phyloP scores from a whole-genome alignment of 176 grass and related monocot genomes.

The Raddia distichophylla region DNA sequence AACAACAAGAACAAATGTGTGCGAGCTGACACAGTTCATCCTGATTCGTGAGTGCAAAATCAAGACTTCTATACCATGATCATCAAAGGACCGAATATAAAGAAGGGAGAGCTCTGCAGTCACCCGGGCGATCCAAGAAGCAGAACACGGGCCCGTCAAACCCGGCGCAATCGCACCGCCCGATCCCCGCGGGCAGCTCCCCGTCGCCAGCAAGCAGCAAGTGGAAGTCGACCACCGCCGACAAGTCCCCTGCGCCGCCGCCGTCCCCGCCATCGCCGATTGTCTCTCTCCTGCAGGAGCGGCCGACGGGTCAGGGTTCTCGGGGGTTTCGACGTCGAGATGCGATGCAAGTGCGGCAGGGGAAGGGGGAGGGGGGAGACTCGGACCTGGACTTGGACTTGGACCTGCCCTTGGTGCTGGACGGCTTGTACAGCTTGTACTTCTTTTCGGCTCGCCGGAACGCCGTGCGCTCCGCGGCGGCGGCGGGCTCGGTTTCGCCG shows the following conservation, averaged over 20 bases:
- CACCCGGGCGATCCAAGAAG: slow-evolving; percentile 64
- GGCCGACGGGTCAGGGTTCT: background rate
- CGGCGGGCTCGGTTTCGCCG: slow-evolving; percentile 36
- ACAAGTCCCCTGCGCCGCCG: slow-evolving; percentile 25
- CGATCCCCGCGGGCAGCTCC: slow-evolving; percentile 43
- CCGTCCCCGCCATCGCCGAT: background rate
- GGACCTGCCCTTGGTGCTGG: slow-evolving; percentile 54
- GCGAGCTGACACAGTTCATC: background rate
- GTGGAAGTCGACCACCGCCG: slow-evolving; percentile 62
- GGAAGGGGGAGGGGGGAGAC: background rate
- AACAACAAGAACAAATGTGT: background rate
- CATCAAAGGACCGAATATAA: background rate
- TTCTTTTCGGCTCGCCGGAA: slow-evolving; percentile 84
- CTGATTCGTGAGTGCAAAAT: background rate
- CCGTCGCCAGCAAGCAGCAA: slow-evolving; percentile 34
- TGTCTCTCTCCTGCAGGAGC: slow-evolving; percentile 11
- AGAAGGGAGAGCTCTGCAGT: background rate
- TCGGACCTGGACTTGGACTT: slow-evolving; percentile 28
- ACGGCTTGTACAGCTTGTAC: slow-evolving; percentile 81
- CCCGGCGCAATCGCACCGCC: slow-evolving; percentile 39
- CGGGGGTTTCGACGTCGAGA: background rate
- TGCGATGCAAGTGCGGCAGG: background rate
- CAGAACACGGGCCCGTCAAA: slow-evolving; percentile 74
- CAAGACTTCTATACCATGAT: background rate
- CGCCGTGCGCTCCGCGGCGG: slow-evolving; percentile 64